Percentiles rank a stretch among this genome's conserved stretches.
These are phyloP conservation scores for Ophiostoma ulmi DNA, from an alignment of 2,329 filamentous ascomycete genomes.

Conservation along the genomic window DNA sequence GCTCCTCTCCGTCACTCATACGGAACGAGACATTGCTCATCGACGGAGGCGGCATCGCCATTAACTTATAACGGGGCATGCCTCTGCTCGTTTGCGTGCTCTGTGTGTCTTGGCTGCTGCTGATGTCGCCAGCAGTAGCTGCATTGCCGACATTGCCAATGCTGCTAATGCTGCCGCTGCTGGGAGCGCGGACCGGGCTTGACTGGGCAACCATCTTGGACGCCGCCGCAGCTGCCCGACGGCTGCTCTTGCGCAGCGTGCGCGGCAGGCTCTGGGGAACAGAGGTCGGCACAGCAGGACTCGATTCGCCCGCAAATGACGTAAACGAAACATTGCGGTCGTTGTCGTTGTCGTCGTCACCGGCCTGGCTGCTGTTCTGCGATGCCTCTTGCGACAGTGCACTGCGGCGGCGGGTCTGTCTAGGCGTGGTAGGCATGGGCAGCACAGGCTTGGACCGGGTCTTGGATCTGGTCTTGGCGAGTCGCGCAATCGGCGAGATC, in stretches of 20 bases:
- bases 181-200: conserved; percentile 20
- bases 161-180: background rate
- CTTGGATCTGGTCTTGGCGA: conserved; percentile 7
- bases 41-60: conserved; percentile 19
- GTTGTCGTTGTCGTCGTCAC: background rate
- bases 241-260: conserved; percentile 9
- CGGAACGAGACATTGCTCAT: conserved; percentile 36
- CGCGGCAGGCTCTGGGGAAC: conserved; percentile 17
- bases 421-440: conserved; percentile 19
- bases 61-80: conserved; percentile 18
- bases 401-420: conserved; percentile 20
- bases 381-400: conserved; percentile 16
- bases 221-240: background rate
- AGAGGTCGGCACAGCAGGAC: background rate
- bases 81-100: background rate
- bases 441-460: background rate
- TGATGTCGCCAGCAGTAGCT: background rate
- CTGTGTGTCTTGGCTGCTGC: background rate
- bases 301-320: background rate
- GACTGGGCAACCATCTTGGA: conserved; percentile 20
- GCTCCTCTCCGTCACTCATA: conserved; percentile 44
- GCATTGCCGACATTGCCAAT: background rate
- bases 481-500: conserved; percentile 10
- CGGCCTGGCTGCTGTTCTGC: conserved; percentile 9
- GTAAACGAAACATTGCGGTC: background rate